phyloP scores from a whole-genome alignment of 345 rosid species.

The Fremontodendron californicum region DNA sequence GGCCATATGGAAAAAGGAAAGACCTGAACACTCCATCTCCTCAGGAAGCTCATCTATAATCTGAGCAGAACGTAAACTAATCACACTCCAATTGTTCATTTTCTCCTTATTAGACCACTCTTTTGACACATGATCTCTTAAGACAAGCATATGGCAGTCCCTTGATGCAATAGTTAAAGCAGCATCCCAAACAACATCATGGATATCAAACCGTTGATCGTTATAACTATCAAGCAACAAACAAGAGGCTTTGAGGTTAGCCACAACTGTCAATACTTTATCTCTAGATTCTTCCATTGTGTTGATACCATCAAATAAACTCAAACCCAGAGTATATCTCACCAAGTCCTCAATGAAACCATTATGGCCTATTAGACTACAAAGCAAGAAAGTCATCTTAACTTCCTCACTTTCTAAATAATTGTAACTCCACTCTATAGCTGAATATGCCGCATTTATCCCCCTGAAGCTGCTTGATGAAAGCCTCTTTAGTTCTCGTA shows the following conservation, averaged over 20 bases:
- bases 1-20: not conserved
- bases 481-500: not conserved
- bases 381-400: not conserved
- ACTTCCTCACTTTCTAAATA: not conserved
- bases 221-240: not conserved
- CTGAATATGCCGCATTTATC: not conserved
- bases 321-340: not conserved
- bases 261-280: not conserved
- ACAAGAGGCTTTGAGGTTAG: not conserved
- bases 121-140: not conserved
- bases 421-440: not conserved
- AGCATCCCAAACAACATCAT: not conserved
- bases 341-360: not conserved
- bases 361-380: not conserved
- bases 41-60: slow-evolving; percentile 9
- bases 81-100: not conserved
- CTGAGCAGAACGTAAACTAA: not conserved
- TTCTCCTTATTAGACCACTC: not conserved
- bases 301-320: not conserved
- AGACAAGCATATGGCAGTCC: not conserved
- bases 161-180: not conserved
- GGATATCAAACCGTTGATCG: not conserved
- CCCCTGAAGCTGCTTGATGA: not conserved
- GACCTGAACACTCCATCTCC: slow-evolving; percentile 13
- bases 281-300: not conserved